A percentile compares a stretch with the other conserved stretches of the same genome.
phyloP scores from a whole-genome alignment of 108 stramenopile genomes.

The Seminavis robusta region DNA sequence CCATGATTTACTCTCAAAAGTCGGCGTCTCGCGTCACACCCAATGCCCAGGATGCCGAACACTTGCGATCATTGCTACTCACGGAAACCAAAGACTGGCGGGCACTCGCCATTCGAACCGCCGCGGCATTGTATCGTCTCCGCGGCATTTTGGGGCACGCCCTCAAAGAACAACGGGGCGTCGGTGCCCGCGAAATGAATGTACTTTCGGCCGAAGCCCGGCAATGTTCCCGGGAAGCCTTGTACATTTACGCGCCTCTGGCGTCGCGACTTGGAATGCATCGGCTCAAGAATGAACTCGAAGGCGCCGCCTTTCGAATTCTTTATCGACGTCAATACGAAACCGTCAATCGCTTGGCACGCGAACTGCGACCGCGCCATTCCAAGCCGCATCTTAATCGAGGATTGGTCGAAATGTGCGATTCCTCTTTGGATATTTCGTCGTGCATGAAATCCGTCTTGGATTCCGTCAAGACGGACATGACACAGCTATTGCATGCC shows the following conservation, averaged over 20 bases:
- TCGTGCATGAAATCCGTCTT: conserved; percentile 58
- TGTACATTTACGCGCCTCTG: conserved; percentile 81
- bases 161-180: conserved; percentile 1
- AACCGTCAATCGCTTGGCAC: conserved; percentile 35
- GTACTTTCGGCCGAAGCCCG: conserved; percentile 31
- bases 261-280: conserved; percentile 80
- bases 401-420: not conserved
- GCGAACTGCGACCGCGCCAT: no score
- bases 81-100: conserved; percentile 79
- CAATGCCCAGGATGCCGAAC: conserved; percentile 40
- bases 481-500: conserved; percentile 51
- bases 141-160: conserved; percentile 32
- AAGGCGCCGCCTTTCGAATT: conserved; percentile 78
- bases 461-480: conserved; percentile 43
- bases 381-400: no score
- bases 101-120: conserved; percentile 77
- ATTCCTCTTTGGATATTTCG: conserved; percentile 25
- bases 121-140: conserved; percentile 71
- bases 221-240: conserved; percentile 66
- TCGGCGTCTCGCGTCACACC: conserved; percentile 7
- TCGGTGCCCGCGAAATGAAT: not conserved
- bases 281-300: conserved; percentile 83
- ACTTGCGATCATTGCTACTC: conserved; percentile 54
- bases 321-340: conserved; percentile 65
- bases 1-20: conserved; percentile 1